Evolutionary conservation across 169 alveolate genomes (phyloP), one percentile per base, ranked within the genome.

Genomic region (Plasmodium inui): DNA sequence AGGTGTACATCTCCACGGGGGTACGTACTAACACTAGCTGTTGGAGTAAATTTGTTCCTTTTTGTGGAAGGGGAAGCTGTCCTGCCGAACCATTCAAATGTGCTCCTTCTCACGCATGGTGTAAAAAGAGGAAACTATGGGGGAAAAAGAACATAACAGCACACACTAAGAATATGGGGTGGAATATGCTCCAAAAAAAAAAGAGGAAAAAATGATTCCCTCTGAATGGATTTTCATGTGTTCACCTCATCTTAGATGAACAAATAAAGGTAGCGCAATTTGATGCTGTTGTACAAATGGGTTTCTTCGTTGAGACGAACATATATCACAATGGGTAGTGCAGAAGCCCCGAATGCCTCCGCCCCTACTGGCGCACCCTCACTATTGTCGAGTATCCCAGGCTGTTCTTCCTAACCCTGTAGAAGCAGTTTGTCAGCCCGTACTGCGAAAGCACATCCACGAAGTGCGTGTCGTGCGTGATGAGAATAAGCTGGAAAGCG

Each of bases 381-480:
- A 39, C 82, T 3, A 89, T 89, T 28, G 30, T 71, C 8, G 94
- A 89, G 19, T 89, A 89, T 0, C 94, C 94, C 4, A 10, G n/a
- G 8, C 26, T 7, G 39, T 89, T 57, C 71, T 70, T 89, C 61
- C 74, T 89, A 67, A 89, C 57, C 73, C 50, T 78, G 71, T 89
- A 89, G 41, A 79, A 89, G 26, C 94, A 89, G 17, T 89, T 89
- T 26, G 94, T 89, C 10, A 89, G 41, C 1, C 94, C 94, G 72
- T 89, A 81, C 72, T 89, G 94, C 28, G 94, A 80, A n/a, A 89
- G 50, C 3, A 73, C 34, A 39, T 89, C 90, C n/a, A 89, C 94
- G 61, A 89, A 89, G 82, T 89, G 82, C 12, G 81, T 89, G 37
- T 99, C 99, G 96, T 99, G 99, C 19, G 99, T 99, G 92, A 99